phyloP scores from a whole-genome alignment of 23 red algal species.

The Gracilaria gracilis region DNA sequence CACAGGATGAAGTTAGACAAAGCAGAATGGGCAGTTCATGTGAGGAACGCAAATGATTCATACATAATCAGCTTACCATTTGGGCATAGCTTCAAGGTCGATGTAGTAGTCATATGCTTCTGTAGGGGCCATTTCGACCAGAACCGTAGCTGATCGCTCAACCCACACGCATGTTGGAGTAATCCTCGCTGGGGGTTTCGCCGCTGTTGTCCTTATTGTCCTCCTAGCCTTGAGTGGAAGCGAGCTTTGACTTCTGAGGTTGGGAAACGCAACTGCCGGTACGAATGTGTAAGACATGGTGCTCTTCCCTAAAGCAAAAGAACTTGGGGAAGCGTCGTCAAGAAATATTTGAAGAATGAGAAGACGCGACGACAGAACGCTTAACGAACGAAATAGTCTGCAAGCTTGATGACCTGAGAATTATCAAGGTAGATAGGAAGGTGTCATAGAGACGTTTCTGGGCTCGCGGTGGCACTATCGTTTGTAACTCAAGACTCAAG shows the following conservation, averaged over 20 bases:
- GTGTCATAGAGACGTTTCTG: too few species aligned
- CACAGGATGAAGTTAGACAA: neutral
- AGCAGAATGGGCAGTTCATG: neutral
- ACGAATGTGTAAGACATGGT: constrained; percentile 2
- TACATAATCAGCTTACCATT: constrained; percentile 19
- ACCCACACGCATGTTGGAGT: constrained; percentile 58
- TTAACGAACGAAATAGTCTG: too few species aligned
- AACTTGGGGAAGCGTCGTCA: neutral
- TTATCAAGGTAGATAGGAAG: too few species aligned
- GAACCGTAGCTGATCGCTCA: constrained; percentile 40
- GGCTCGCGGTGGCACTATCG: too few species aligned
- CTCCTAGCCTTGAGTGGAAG: neutral
- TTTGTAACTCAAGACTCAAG: too few species aligned
- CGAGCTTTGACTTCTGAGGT: neutral
- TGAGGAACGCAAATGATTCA: neutral
- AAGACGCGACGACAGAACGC: neutral
- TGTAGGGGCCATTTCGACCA: constrained; percentile 19
- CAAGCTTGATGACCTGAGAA: too few species aligned
- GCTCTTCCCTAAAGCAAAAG: too few species aligned
- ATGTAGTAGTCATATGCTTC: constrained; percentile 58
- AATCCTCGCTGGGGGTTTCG: neutral
- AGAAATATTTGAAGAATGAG: neutral
- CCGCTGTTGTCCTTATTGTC: neutral
- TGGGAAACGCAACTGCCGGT: neutral
- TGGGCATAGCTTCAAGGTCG: constrained; percentile 59